Conservation (phyloP, 495 filamentous ascomycete genomes). For the Penicillium herquei region DNA sequence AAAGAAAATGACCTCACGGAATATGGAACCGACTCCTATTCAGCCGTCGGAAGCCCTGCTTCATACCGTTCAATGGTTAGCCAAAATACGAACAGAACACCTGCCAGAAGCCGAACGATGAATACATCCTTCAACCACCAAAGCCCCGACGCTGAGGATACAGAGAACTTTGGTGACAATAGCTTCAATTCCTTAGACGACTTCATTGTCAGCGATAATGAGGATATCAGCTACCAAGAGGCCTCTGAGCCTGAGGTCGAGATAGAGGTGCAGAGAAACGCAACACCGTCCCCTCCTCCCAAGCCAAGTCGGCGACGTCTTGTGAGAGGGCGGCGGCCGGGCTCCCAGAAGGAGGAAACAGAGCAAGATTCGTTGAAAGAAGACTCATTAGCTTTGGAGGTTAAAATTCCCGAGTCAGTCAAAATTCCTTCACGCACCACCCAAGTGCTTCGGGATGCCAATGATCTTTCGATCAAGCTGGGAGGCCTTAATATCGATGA, state of each 20-base stretch:
- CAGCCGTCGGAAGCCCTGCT: conserved; percentile 17
- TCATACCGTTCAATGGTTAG: conserved; percentile 22
- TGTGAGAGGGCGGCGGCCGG: conserved; percentile 35
- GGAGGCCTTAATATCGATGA: conserved; percentile 20
- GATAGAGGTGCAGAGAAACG: conserved; percentile 19
- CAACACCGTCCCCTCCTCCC: conserved; percentile 25
- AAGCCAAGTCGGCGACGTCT: conserved; percentile 30
- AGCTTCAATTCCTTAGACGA: conserved; percentile 40
- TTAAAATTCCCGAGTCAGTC: conserved; percentile 19
- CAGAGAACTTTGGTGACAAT: conserved; percentile 26
- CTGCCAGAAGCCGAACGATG: conserved; percentile 12
- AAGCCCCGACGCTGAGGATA: conserved; percentile 16
- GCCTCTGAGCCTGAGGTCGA: conserved; percentile 27
- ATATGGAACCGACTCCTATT: conserved; percentile 14
- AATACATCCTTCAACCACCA: conserved; percentile 13
- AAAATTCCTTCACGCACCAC: conserved; percentile 14
- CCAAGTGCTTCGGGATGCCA: conserved; percentile 23
- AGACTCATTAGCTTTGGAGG: conserved; percentile 19
- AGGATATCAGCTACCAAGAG: conserved; percentile 41
- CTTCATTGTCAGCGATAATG: conserved; percentile 49
- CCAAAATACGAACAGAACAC: conserved; percentile 14
- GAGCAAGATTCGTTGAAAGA: conserved; percentile 13
- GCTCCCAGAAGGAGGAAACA: conserved; percentile 12
- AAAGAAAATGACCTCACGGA: conserved; percentile 45
- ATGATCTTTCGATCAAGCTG: conserved; percentile 25